These are phyloP conservation scores for Eucalyptus victrix DNA, from an alignment of 345 rosid species.

Conservation along the genomic window DNA sequence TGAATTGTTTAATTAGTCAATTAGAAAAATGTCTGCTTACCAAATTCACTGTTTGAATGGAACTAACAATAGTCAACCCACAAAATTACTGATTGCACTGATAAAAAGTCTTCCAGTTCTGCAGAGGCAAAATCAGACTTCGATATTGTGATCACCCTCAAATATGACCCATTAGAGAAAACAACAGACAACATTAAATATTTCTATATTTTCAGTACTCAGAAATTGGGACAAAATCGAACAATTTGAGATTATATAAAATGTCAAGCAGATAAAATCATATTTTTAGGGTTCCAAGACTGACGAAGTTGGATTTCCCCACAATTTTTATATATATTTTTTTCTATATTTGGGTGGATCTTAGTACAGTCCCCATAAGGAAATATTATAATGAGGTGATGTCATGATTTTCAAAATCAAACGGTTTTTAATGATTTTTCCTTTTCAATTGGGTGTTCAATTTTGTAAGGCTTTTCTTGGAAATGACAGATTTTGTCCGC, in stretches of 20 bases:
- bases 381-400: background rate
- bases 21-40: background rate
- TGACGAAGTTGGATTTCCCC: background rate
- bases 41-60: background rate
- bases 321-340: background rate
- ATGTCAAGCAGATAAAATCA: background rate
- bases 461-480: background rate
- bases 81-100: background rate
- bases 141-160: background rate
- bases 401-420: slow-evolving; percentile 9
- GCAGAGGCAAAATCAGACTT: background rate
- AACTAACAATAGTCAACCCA: background rate
- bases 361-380: background rate
- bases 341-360: slow-evolving; percentile 4
- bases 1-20: background rate
- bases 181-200: background rate
- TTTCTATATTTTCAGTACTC: background rate
- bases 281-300: slow-evolving; percentile 6
- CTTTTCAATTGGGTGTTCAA: background rate
- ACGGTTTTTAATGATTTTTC: background rate
- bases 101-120: background rate
- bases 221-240: background rate
- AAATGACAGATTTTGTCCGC: slow-evolving; percentile 21
- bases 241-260: background rate
- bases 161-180: background rate